Evolutionary conservation across 306 rosid genomes (phyloP), one percentile per base, ranked within the genome.

Genomic region (Hippophae tibetana): DNA sequence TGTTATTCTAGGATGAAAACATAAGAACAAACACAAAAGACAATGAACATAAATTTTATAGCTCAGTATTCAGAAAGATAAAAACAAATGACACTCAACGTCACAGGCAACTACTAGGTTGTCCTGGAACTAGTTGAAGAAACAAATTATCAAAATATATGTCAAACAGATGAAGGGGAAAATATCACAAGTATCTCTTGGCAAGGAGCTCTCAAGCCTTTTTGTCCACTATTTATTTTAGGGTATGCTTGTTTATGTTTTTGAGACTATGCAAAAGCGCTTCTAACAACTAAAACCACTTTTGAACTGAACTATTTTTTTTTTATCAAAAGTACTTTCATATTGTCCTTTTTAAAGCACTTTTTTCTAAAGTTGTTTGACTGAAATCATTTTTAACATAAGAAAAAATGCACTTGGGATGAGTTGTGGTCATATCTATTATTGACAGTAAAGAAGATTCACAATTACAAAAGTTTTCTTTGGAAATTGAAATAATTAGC

Each of bases 171-270:
- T 58, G 43, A 56, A 79, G 82, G 78, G 58, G 77, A 82, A 83
- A 53, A 14, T 18, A 31, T 31, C 38, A 1, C 38, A 59, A 49
- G 58, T 59, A 76, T 69, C 54, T 62, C 65, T 63, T 66, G 84
- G 81, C 43, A 76, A 70, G 76, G 77, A 79, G 84, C 75, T 51
- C 54, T 67, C 73, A 65, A 67, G 66, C 71, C 27, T 57, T 84
- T 73, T 71, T 79, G 74, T 79, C 95, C 94, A 87, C 94, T 65
- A 82, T 31, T 31, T 31, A 31, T 2, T 2, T 66, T 58, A 64
- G 38, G 38, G 38, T 4, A 31, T 2, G 38, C 5, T 2, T 31
- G 38, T 31, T 31, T 31, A 31, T 31, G 5, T 31, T 31, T 31
- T 31, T 4, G 5, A 31, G 5, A 31, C 5, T 31, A 31, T 31